Evolutionary conservation across 2,329 filamentous ascomycete species (phyloP).

Genomic region (Neoscytalidium dimidiatum): DNA sequence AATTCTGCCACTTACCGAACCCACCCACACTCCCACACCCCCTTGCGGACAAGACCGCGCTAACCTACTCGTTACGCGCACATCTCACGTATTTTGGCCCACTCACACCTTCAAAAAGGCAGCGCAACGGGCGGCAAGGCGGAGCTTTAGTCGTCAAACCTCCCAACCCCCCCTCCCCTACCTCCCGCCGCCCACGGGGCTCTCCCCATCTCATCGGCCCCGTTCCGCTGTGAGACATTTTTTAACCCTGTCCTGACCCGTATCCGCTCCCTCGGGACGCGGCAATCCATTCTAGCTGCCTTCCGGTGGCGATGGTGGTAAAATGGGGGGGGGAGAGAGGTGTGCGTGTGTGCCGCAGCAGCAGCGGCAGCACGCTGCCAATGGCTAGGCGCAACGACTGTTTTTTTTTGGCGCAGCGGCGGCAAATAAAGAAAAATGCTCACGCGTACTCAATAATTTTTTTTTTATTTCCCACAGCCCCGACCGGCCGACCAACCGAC

Average conservation of each 20-base stretch:
- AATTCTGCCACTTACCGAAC: conserved; percentile 1
- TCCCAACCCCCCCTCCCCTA: not conserved
- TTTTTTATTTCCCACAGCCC: too few relatives aligned
- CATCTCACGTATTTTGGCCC: not conserved
- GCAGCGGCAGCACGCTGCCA: not conserved
- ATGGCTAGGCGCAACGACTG: too few relatives aligned
- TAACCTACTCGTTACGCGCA: not conserved
- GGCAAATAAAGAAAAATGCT: not conserved
- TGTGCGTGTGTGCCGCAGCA: too few relatives aligned
- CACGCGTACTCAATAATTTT: too few relatives aligned
- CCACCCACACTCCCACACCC: not conserved
- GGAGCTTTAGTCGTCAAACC: too few relatives aligned
- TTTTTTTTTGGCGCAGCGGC: not conserved
- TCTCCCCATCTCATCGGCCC: not conserved
- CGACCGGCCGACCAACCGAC: too few relatives aligned
- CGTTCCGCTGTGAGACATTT: conserved; percentile 1
- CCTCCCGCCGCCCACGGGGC: not conserved
- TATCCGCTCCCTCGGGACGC: not conserved
- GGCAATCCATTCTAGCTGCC: not conserved
- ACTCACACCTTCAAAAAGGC: not conserved
- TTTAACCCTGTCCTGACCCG: not conserved
- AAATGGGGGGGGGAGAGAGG: too few relatives aligned
- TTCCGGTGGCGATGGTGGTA: not conserved
- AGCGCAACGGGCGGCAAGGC: not conserved
- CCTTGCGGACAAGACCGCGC: not conserved